Percentiles rank a stretch among this genome's conserved stretches.
phyloP scores from a whole-genome alignment of 2,329 filamentous ascomycete genomes.

The Cercospora sp. region DNA sequence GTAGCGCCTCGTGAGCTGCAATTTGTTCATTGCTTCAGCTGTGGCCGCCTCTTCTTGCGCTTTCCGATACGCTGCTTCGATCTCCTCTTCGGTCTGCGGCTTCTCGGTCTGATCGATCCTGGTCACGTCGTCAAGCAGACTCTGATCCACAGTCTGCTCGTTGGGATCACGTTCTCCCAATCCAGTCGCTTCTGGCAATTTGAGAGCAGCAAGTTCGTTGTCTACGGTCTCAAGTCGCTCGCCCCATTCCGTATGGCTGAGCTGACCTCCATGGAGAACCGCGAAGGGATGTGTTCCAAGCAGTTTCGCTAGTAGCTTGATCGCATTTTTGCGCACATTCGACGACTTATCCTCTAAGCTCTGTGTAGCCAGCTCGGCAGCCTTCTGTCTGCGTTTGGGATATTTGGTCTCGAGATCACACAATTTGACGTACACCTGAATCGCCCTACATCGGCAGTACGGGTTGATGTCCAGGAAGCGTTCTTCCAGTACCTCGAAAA shows the following conservation, averaged over 20 bases:
- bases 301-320: slow-evolving; percentile 83
- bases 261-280: slow-evolving; percentile 82
- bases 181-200: slow-evolving; percentile 78
- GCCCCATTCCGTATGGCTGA: slow-evolving; percentile 84
- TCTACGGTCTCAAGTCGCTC: slow-evolving; percentile 80
- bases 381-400: slow-evolving; percentile 84
- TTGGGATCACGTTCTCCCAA: slow-evolving; percentile 65
- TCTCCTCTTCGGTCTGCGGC: slow-evolving; percentile 77
- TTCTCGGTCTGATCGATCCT: slow-evolving; percentile 67
- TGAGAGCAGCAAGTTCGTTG: slow-evolving; percentile 74
- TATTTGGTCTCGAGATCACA: slow-evolving; percentile 97
- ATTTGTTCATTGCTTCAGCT: slow-evolving; percentile 80
- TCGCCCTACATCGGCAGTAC: slow-evolving; percentile 86
- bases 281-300: slow-evolving; percentile 95
- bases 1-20: slow-evolving; percentile 85
- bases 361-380: slow-evolving; percentile 80
- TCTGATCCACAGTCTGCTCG: slow-evolving; percentile 71
- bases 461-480: slow-evolving; percentile 95
- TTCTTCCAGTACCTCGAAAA: slow-evolving; percentile 95
- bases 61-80: slow-evolving; percentile 71
- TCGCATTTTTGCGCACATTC: slow-evolving; percentile 91
- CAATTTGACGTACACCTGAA: slow-evolving; percentile 89
- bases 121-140: slow-evolving; percentile 84
- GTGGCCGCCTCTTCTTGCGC: slow-evolving; percentile 85
- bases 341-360: slow-evolving; percentile 98